These are phyloP conservation scores for Mollisia scopiformis DNA, from an alignment of 2,329 filamentous ascomycete species.

Conservation along the genomic window DNA sequence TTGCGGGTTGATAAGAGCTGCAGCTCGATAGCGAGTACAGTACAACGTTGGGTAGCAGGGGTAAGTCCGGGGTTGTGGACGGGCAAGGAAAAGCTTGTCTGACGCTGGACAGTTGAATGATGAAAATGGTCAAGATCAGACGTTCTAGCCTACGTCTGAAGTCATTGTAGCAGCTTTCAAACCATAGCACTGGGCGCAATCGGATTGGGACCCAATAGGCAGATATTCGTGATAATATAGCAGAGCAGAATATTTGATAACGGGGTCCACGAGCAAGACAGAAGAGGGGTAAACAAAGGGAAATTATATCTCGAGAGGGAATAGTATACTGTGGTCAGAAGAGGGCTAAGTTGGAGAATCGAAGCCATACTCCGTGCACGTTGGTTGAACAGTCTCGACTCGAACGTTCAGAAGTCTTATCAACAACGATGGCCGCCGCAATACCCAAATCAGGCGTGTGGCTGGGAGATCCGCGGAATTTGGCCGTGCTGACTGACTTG, in stretches of 20 bases:
- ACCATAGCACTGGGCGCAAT: too few relatives aligned
- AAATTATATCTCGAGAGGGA: too few relatives aligned
- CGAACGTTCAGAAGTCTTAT: too few relatives aligned
- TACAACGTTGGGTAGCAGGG: constrained; percentile 7
- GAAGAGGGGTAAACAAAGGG: background rate
- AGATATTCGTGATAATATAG: too few relatives aligned
- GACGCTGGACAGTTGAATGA: background rate
- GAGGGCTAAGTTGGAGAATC: too few relatives aligned
- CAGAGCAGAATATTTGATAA: too few relatives aligned
- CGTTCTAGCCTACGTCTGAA: background rate
- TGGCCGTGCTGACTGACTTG: background rate
- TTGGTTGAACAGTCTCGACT: too few relatives aligned
- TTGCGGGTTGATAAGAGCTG: constrained; percentile 25
- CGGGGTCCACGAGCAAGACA: background rate
- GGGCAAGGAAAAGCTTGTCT: constrained; percentile 12
- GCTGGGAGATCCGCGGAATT: background rate
- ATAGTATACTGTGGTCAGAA: too few relatives aligned
- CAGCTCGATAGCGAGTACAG: constrained; percentile 11
- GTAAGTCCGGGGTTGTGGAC: constrained; percentile 2
- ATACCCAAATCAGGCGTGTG: background rate
- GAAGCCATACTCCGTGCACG: too few relatives aligned
- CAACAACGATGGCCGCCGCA: background rate
- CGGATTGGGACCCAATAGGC: background rate
- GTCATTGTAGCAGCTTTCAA: background rate
- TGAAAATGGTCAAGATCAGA: background rate